phyloP scores from a whole-genome alignment of 2,329 filamentous ascomycete genomes.

The Paracorniculantispora psalliotae region DNA sequence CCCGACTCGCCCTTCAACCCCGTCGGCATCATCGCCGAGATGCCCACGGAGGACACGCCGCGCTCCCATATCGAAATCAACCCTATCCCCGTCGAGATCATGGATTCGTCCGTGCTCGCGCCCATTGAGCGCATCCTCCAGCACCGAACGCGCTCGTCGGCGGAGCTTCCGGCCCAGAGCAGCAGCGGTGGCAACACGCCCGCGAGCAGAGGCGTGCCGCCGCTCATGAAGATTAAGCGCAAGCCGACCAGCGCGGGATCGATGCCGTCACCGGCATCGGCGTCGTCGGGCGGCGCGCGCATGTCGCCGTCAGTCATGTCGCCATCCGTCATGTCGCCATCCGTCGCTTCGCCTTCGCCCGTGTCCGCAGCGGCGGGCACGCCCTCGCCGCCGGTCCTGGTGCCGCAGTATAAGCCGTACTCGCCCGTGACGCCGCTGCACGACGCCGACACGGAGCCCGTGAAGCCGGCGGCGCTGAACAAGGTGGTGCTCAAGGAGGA shows the following conservation, averaged over 20 bases:
- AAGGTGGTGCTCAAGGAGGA: background rate
- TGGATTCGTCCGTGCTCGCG: conserved; percentile 32
- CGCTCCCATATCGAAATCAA: conserved; percentile 37
- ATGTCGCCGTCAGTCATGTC: background rate
- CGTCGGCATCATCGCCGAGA: conserved; percentile 42
- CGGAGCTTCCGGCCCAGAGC: conserved; percentile 35
- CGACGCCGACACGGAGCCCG: background rate
- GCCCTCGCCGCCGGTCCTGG: background rate
- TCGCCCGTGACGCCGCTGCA: conserved; percentile 3
- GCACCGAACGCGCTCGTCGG: conserved; percentile 11
- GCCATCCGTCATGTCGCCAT: background rate
- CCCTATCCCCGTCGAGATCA: conserved; percentile 42
- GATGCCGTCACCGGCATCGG: background rate
- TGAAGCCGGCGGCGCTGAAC: background rate
- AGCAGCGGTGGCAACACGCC: conserved; percentile 22
- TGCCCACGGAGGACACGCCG: conserved; percentile 40
- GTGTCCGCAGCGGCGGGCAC: background rate
- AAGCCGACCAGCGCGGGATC: background rate
- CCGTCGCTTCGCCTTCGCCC: background rate
- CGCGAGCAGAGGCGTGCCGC: background rate
- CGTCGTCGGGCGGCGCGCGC: background rate
- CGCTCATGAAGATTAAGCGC: conserved; percentile 6
- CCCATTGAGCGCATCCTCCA: conserved; percentile 33
- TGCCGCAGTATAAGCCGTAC: conserved; percentile 1
- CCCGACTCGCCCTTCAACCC: conserved; percentile 30